Base-by-base conservation (phyloP, 1,284 basidiomycete species). In the Naganishia liquefaciens region DNA sequence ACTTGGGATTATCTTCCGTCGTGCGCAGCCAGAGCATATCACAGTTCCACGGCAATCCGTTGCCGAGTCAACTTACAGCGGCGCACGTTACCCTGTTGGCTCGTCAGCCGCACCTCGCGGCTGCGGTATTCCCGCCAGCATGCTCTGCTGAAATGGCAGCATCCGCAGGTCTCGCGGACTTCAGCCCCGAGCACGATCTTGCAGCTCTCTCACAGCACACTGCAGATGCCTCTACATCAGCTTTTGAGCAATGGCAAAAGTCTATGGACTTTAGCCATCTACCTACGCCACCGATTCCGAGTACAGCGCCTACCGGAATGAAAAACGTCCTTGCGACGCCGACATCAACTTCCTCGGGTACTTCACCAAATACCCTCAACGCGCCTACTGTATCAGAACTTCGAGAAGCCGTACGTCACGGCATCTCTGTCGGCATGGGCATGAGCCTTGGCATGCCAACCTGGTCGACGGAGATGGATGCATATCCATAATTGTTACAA, bases 351-450 rank as follows among this genome's bases (percentile, higher is more conserved):
- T 23, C 57, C 13, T 60, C 57, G 3, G 44, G 57, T 7, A 60
- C 46, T 25, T 50, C 57, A 23, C 57, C 57, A 17, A 33, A 46
- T 21, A 39, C 57, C 17, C 23, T 46, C 13, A 40, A 33, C 27
- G 46, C 46, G 25, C 65, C 65, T 5, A 58, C 63, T 5, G 42
- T 68, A 11, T 53, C 57, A 37, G 64, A 69, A n/a, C 54, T 69
- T 44, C 52, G 68, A 53, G 68, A 72, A 37, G 72, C 70, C 30
- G 68, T 74, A 40, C 68, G 71, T 11, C 58, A 65, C 21, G 72
- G 71, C 25, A 71, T 73, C 68, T 68, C 68, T 19, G 52, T 69
- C 23, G 72, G 70, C 25, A 49, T 70, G 47, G 69, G 70, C 51
- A 65, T 70, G 60, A 57, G 65, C 39, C 39, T 54, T 10, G 58